Evolutionary conservation across 2,329 filamentous ascomycete species (phyloP), one percentile per base, ranked within the genome.

Genomic region (Ceratocystis smalleyi): DNA sequence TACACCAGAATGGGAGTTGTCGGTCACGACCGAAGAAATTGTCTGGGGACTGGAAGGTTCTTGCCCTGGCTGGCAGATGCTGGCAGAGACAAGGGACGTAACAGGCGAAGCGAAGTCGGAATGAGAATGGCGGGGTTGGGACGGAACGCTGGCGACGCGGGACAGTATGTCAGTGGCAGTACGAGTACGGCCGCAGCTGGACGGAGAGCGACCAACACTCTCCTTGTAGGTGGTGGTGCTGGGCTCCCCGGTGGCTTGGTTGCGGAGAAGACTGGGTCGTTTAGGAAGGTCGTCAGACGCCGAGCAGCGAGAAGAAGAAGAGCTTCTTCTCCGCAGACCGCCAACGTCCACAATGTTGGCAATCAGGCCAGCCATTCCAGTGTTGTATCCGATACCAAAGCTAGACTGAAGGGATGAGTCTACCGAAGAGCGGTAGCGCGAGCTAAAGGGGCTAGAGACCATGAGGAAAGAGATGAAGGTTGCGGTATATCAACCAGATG

Each of bases 251-350:
- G 62, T 66, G 43, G 65, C 62, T 35, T 66, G 65, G 59, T 51
- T 64, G 19, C 65, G 65, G n/a, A 66, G 62, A 12, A 66, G 65
- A 54, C 62, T 66, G 40, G 65, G 65, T 43, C 62, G 57, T 43
- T 66, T 66, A 43, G 27, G 59, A 19, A 43, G 43, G 3, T 66
- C 65, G 15, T 64, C 62, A 24, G 65, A 66, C 22, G 64, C 62
- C 62, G 65, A 66, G 59, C 51, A 66, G 51, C 65, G 65, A n/a
- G 65, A 66, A 30, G 65, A 66, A 30, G 65, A 66, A 6, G 65
- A 64, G 43, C 62, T 62, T 51, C 65, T 63, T 60, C 65, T 64
- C 35, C 59, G 65, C 30, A 66, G 32, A 19, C 62, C 65, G 15
- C 65, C 65, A 27, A 49, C 54, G 22, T 65, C 64, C 19, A 65